Base-by-base conservation (phyloP, 495 filamentous ascomycete genomes). In the Aspergillus coremiiformis region DNA sequence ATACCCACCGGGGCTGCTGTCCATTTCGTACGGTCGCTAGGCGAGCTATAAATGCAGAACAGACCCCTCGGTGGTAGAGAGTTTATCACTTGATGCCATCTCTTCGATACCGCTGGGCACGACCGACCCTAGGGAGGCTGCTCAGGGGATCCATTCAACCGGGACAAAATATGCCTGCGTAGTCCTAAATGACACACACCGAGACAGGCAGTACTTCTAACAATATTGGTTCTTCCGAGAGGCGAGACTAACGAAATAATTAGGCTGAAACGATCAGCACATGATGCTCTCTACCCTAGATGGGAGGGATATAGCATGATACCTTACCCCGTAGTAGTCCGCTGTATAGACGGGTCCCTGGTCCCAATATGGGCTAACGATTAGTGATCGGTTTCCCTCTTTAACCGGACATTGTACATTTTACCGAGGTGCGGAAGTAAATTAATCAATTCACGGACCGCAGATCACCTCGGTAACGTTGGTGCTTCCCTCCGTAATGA, bases 181-280 rank as follows among this genome's bases (percentile, higher is more conserved):
- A 8, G 66, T 76, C 35, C 65, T 81, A 60, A 72, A 64, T 11
- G 76, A 81, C 42, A 74, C 68, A 0, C 46, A 64, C 73, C 1
- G 66, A 71, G 0, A 79, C 76, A 0, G 71, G 76, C 77, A 79
- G 54, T 62, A 66, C 11, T 68, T 82, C 47, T 71, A 81, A 47
- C 79, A 82, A 37, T 79, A 78, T 58, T 82, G 73, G 78, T 80
- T 80, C 45, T 61, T 81, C 7, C 60, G 78, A 15, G 76, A 79
- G 74, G 73, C 15, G 78, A 82, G 51, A 80, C 78, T n/a, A n/a
- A n/a, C n/a, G n/a, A n/a, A n/a, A n/a, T n/a, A n/a, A n/a, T n/a
- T n/a, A n/a, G n/a, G n/a, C n/a, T 60, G 57, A 69, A 44, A 68
- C 69, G 0, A 76, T n/a, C 3, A 35, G n/a, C 32, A 35, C 32